phyloP scores from a whole-genome alignment of 2,329 filamentous ascomycete genomes.

The Orbilia quercus region DNA sequence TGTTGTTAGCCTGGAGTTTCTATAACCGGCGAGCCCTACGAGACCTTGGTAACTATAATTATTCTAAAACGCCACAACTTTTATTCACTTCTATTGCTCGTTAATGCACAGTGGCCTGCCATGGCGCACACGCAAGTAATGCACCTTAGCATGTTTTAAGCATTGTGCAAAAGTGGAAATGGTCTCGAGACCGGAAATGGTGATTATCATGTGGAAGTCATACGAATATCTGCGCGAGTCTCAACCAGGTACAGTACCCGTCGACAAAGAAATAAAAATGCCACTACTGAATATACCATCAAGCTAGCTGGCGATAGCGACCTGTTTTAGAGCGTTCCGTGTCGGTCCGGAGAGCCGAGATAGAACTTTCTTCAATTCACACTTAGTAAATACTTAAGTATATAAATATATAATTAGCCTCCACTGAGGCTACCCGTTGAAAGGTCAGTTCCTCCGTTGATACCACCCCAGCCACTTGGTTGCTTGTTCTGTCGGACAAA shows the following conservation, averaged over 20 bases:
- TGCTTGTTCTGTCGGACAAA: neutral
- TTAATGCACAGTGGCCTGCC: slow-evolving; percentile 14
- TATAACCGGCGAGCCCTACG: slow-evolving; percentile 15
- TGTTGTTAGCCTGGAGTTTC: slow-evolving; percentile 8
- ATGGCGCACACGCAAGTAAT: no score
- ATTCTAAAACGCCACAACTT: slow-evolving; percentile 18
- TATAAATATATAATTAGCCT: slow-evolving; percentile 14
- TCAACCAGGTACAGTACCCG: neutral
- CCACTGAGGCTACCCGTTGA: slow-evolving; percentile 3
- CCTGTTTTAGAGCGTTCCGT: slow-evolving; percentile 33
- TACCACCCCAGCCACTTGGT: slow-evolving; percentile 9
- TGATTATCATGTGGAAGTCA: slow-evolving; percentile 5
- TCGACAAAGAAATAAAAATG: neutral
- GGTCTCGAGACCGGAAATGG: neutral
- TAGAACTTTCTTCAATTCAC: slow-evolving; percentile 13
- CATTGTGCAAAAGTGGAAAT: neutral
- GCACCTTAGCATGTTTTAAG: neutral
- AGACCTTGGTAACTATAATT: slow-evolving; percentile 3
- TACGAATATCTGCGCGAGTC: slow-evolving; percentile 9
- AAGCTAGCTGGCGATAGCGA: slow-evolving; percentile 27
- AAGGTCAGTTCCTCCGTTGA: no score
- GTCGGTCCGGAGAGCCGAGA: slow-evolving; percentile 33
- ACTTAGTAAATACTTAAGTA: slow-evolving; percentile 24
- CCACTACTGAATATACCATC: slow-evolving; percentile 1
- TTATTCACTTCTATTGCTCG: slow-evolving; percentile 27